A percentile compares a stretch with the other conserved stretches of the same genome.
phyloP scores from a whole-genome alignment of 2,329 filamentous ascomycete species.

The Colletotrichum sp. region DNA sequence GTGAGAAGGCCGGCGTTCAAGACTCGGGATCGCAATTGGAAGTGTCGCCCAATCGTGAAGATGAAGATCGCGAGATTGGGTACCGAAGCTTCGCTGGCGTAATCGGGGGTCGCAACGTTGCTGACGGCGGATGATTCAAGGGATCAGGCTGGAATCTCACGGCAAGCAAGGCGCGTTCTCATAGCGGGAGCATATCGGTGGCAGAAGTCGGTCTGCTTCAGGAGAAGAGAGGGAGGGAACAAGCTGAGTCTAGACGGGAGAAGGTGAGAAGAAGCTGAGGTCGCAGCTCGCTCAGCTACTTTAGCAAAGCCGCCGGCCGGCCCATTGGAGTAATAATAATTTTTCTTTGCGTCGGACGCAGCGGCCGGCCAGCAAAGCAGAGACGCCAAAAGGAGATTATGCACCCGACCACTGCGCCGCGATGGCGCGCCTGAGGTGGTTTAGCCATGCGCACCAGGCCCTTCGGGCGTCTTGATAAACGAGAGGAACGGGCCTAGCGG shows the following conservation, averaged over 20 bases:
- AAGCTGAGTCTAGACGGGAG: not conserved
- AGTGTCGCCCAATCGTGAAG: not conserved
- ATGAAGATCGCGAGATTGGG: not conserved
- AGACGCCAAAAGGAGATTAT: slow-evolving; percentile 2
- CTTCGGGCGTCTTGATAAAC: not conserved
- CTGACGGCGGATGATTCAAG: not conserved
- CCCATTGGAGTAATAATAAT: not conserved
- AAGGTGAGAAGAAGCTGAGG: not conserved
- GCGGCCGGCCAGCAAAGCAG: not conserved
- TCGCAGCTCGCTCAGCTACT: not conserved
- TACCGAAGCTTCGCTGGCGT: not conserved
- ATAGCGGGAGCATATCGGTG: not conserved
- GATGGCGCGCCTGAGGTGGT: slow-evolving; percentile 7
- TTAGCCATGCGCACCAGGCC: not conserved
- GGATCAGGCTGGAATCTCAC: not conserved
- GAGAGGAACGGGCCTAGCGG: slow-evolving; percentile 11
- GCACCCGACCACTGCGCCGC: slow-evolving; percentile 2
- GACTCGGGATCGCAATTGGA: not conserved
- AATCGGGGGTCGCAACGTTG: not conserved
- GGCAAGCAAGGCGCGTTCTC: not conserved
- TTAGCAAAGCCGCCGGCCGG: not conserved
- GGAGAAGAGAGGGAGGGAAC: not conserved
- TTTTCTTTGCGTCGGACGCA: not conserved
- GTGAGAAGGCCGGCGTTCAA: not conserved
- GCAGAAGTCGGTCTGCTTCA: not conserved